Evolutionary conservation across 257 asterid genomes (phyloP).

Genomic region (Plectranthus barbatus): DNA sequence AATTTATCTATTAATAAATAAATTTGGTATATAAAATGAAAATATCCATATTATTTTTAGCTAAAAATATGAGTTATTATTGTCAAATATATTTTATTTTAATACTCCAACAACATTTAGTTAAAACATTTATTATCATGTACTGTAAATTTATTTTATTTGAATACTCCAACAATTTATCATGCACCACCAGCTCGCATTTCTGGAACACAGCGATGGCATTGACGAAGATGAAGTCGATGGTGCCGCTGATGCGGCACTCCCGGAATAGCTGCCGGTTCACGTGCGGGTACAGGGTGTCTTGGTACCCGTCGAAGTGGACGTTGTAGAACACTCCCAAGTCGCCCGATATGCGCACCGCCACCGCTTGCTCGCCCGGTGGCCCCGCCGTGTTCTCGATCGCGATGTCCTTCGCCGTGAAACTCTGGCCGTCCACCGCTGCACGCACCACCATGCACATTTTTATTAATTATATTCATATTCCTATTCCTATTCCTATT

Average conservation of each 20-base stretch:
- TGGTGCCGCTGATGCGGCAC: constrained; percentile 60
- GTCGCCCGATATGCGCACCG: constrained; percentile 63
- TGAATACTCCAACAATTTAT: too few species aligned
- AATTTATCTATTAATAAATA: too few species aligned
- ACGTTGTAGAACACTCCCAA: constrained; percentile 42
- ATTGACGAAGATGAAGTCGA: too few species aligned
- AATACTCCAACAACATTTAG: too few species aligned
- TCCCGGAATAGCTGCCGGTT: constrained; percentile 66
- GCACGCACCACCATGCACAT: constrained; percentile 39
- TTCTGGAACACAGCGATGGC: constrained; percentile 64
- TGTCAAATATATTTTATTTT: too few species aligned
- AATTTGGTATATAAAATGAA: too few species aligned
- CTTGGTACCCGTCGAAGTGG: constrained; percentile 58
- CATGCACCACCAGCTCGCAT: constrained; percentile 48
- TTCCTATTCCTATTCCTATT: too few species aligned
- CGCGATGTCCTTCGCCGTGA: constrained; percentile 56
- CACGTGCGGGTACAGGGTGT: constrained; percentile 64
- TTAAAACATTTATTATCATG: too few species aligned
- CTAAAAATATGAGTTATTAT: too few species aligned
- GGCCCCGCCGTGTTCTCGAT: constrained; percentile 77
- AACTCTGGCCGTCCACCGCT: constrained; percentile 49
- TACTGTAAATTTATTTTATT: too few species aligned
- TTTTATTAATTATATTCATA: too few species aligned
- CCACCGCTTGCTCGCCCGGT: constrained; percentile 60
- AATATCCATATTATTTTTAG: too few species aligned